Conservation (phyloP, 2,329 filamentous ascomycete species). For the Fusarium camptoceras region DNA sequence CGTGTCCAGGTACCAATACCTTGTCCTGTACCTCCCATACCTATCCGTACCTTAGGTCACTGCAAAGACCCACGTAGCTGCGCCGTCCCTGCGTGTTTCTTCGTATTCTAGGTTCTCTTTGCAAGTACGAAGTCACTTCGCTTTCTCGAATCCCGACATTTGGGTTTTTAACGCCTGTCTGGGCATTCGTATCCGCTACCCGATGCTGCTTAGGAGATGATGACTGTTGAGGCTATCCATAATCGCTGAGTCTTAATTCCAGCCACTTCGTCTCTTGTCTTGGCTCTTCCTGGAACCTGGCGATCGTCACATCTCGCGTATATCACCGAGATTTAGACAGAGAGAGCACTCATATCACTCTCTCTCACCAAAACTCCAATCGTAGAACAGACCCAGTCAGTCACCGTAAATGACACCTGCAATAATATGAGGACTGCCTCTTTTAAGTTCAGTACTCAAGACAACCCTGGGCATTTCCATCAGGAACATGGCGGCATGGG, state of each 20-base stretch:
- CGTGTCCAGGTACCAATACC: slow-evolving; percentile 41
- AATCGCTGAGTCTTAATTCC: slow-evolving; percentile 2
- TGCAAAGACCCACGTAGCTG: slow-evolving; percentile 39
- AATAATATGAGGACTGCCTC: neutral
- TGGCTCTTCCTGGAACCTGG: slow-evolving; percentile 20
- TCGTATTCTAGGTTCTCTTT: slow-evolving; percentile 38
- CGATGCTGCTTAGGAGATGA: slow-evolving; percentile 22
- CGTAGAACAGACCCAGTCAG: neutral
- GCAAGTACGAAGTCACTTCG: slow-evolving; percentile 26
- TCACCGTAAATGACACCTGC: neutral
- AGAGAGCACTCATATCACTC: neutral
- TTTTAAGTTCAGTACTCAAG: neutral
- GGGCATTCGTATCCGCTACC: slow-evolving; percentile 32
- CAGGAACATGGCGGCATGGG: slow-evolving; percentile 24
- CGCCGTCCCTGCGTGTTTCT: slow-evolving; percentile 42
- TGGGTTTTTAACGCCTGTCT: slow-evolving; percentile 19
- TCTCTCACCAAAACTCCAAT: neutral
- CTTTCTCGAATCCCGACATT: slow-evolving; percentile 25
- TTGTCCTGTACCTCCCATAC: slow-evolving; percentile 10
- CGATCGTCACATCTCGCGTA: slow-evolving; percentile 18
- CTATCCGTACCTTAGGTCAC: slow-evolving; percentile 33
- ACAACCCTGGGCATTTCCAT: slow-evolving; percentile 12
- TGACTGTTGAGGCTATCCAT: slow-evolving; percentile 21
- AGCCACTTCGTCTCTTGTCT: slow-evolving; percentile 10
- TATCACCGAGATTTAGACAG: slow-evolving; percentile 18